Evolutionary conservation across 2,329 filamentous ascomycete genomes (phyloP).

Genomic region (Exophiala alcalophila): DNA sequence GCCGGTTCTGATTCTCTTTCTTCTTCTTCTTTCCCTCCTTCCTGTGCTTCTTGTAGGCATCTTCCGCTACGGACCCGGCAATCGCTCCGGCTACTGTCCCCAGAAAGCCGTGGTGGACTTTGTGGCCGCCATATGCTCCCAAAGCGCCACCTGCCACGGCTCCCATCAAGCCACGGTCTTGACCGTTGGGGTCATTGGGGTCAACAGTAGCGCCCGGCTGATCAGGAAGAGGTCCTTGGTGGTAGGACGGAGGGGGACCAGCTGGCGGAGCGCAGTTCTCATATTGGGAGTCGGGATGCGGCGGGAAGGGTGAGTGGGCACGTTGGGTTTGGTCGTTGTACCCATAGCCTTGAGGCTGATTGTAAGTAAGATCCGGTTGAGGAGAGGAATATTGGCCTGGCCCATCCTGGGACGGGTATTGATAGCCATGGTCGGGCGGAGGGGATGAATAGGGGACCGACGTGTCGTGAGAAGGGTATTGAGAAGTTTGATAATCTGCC

Average conservation of each 20-base stretch:
- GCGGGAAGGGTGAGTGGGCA: conserved; percentile 11
- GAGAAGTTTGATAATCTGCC: conserved; percentile 17
- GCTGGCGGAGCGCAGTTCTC: conserved; percentile 7
- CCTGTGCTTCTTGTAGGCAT: conserved; percentile 41
- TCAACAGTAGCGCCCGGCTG: conserved; percentile 36
- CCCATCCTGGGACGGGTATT: too few species aligned
- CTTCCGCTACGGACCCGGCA: conserved; percentile 46
- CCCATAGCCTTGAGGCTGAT: conserved; percentile 15
- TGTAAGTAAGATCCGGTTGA: conserved; percentile 12
- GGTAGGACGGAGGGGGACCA: conserved; percentile 3
- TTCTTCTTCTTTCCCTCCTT: conserved; percentile 24
- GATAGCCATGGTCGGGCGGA: conserved; percentile 5
- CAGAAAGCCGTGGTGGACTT: conserved; percentile 47
- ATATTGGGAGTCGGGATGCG: conserved; percentile 6
- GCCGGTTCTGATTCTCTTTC: conserved; percentile 11
- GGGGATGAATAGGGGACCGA: conserved; percentile 5
- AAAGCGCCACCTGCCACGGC: conserved; percentile 47
- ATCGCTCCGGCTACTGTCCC: conserved; percentile 49
- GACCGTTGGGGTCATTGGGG: conserved; percentile 38
- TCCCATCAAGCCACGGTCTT: conserved; percentile 47
- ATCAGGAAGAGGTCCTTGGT: conserved; percentile 2
- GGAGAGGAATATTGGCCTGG: conserved; percentile 9
- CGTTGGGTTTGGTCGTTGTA: conserved; percentile 14
- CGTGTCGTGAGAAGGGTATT: conserved; percentile 4
- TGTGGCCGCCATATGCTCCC: conserved; percentile 48